A percentile compares a stretch with the other conserved stretches of the same genome.
Evolutionary conservation across 495 filamentous ascomycete genomes (phyloP).

Genomic region (Neurospora discreta): DNA sequence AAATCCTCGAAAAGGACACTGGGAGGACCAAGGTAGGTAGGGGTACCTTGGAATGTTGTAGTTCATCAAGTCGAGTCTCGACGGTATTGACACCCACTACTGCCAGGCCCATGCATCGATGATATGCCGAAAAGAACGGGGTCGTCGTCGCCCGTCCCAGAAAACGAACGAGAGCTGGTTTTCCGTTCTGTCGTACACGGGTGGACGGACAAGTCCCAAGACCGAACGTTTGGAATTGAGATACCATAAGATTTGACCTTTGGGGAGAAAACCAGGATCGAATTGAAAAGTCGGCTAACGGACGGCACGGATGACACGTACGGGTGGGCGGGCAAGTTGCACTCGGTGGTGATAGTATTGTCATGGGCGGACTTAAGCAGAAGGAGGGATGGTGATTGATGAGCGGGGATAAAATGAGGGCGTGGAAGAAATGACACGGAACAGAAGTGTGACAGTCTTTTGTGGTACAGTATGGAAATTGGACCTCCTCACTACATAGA

Average conservation of each 20-base stretch:
- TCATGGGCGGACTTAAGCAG: background rate
- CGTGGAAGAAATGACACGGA: background rate
- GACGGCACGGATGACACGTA: background rate
- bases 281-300: background rate
- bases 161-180: background rate
- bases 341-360: background rate
- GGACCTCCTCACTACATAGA: background rate
- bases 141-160: no score
- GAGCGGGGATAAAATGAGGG: background rate
- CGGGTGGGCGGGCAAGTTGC: background rate
- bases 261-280: background rate
- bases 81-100: background rate
- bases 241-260: background rate
- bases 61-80: background rate
- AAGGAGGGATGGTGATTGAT: background rate
- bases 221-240: background rate
- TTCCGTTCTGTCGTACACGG: background rate
- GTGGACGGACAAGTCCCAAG: background rate
- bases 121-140: no score
- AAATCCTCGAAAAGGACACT: background rate
- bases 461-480: background rate
- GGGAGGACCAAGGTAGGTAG: background rate
- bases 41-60: background rate
- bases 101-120: no score
- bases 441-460: background rate